Evolutionary conservation across 306 rosid species (phyloP), one percentile per base, ranked within the genome.

Genomic region (Acmispon strigosus): DNA sequence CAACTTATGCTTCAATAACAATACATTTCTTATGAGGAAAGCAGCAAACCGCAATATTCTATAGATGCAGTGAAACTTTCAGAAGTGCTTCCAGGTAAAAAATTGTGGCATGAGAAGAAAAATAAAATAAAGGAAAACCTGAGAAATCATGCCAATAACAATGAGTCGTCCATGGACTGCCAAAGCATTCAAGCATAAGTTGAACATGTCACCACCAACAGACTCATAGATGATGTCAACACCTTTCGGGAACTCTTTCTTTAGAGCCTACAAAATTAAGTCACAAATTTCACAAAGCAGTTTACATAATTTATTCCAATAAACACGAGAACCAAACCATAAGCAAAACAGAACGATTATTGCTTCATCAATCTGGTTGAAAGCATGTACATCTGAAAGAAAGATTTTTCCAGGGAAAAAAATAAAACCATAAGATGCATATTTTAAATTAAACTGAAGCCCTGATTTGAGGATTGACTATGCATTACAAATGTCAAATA

Each of bases 91-190:
- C 39, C 39, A 68, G 64, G 18, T 20, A 48, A 48, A 37, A 52
- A 53, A 39, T 14, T 24, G 66, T 22, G 55, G 54, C 44, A 50
- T 7, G 57, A 61, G 75, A 55, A 63, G 53, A 68, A 57, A 57
- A 34, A 69, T 14, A 48, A 51, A 76, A 69, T 53, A 59, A 72
- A 14, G 64, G 70, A 45, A 54, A 61, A 93, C 98, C 97, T 93
- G 97, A 80, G 98, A 90, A 79, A 93, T 93, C 98, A 93, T 93
- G 78, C 98, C 98, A 45, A 93, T 90, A 75, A 93, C 86, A 62
- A 93, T 82, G 74, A 93, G 90, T 51, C 88, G 79, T 20, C 98
- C 98, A 70, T 87, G 80, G 65, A 87, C 72, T 29, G 89, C 98
- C 83, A 93, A 83, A 66, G 98, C 89, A 81, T 88, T 83, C 85